Evolutionary conservation across 2,329 filamentous ascomycete species (phyloP).

Genomic region (Gaeumannomyces tritici): DNA sequence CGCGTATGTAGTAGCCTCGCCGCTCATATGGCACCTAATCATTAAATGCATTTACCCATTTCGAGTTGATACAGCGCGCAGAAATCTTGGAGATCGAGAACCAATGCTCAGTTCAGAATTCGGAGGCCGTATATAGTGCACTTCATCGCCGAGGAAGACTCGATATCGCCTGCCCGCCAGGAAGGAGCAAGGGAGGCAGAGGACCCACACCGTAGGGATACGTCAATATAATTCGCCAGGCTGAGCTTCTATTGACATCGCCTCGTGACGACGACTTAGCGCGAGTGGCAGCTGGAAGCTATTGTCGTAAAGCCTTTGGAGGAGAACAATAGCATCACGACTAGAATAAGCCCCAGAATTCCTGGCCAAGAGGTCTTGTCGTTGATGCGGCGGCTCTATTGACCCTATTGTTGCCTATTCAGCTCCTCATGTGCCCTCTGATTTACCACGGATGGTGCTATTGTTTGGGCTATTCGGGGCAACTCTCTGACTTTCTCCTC

Average conservation of each 20-base stretch:
- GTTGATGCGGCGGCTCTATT: neutral
- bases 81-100: neutral
- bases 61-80: neutral
- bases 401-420: neutral
- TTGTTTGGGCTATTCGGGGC: neutral
- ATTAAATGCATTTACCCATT: neutral
- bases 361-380: neutral
- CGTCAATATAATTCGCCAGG: neutral
- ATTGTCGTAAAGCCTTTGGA: neutral
- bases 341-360: too few relatives aligned
- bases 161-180: neutral
- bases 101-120: neutral
- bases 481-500: neutral
- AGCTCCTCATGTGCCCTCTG: neutral
- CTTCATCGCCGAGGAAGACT: neutral
- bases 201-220: neutral
- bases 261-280: neutral
- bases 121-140: neutral
- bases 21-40: too few relatives aligned
- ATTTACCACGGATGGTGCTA: neutral
- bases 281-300: neutral
- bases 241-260: neutral
- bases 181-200: neutral
- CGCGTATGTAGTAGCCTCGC: too few relatives aligned
- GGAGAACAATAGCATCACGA: neutral